Conservation (phyloP, 257 asterid species). For the Penstemon newberryi region DNA sequence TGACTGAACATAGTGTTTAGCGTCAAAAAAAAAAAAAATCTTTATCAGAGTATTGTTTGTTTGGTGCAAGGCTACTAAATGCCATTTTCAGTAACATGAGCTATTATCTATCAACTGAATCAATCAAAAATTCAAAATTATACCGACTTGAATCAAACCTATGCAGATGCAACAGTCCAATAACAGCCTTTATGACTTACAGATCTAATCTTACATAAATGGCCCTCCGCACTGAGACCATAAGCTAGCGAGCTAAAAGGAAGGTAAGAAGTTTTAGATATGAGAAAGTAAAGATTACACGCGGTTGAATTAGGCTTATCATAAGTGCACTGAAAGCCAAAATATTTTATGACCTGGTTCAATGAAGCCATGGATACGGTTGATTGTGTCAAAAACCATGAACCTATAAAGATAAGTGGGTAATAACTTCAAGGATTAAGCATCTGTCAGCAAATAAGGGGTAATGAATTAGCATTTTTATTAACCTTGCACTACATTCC, state of each 20-base stretch:
- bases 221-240: slow-evolving; percentile 88
- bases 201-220: slow-evolving; percentile 81
- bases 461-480: background rate
- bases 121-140: slow-evolving; percentile 10
- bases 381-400: slow-evolving; percentile 96
- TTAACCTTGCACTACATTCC: background rate
- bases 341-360: slow-evolving; percentile 87
- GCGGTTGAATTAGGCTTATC: slow-evolving; percentile 44
- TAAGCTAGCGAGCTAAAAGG: slow-evolving; percentile 94
- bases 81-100: slow-evolving; percentile 17
- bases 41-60: too few species aligned
- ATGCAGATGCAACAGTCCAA: slow-evolving; percentile 18
- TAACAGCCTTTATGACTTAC: slow-evolving; percentile 49
- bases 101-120: background rate
- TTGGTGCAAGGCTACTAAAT: too few species aligned
- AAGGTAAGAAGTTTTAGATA: slow-evolving; percentile 16
- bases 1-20: too few species aligned
- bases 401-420: slow-evolving; percentile 93
- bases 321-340: slow-evolving; percentile 97
- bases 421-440: slow-evolving; percentile 95
- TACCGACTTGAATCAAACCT: slow-evolving; percentile 13
- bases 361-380: slow-evolving; percentile 88
- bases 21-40: too few species aligned
- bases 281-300: slow-evolving; percentile 5
- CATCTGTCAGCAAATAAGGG: slow-evolving; percentile 51